These are phyloP conservation scores for Olyra latifolia DNA, from an alignment of 176 grass and related monocot genomes.

Conservation along the genomic window DNA sequence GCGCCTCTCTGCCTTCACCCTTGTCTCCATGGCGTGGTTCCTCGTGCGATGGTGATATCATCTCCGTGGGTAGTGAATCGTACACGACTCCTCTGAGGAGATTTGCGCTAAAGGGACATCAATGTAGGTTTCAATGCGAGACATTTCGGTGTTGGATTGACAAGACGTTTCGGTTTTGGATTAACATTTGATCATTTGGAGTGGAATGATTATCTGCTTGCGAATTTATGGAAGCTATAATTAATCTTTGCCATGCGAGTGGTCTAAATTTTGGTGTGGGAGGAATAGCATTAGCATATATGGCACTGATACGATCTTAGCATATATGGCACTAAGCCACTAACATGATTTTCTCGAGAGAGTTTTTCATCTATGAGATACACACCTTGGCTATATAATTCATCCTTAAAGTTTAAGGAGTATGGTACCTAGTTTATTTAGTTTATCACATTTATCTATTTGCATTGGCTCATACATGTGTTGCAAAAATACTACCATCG, in stretches of 20 bases:
- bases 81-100: not conserved
- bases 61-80: not conserved
- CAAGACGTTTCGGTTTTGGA: slow-evolving; percentile 16
- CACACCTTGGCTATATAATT: not conserved
- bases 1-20: not conserved
- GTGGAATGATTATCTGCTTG: not conserved
- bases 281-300: not conserved
- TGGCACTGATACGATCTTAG: not conserved
- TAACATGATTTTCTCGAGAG: too few relatives aligned
- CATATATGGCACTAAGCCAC: not conserved
- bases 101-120: not conserved
- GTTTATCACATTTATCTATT: not conserved
- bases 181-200: not conserved
- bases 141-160: slow-evolving; percentile 15
- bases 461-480: not conserved
- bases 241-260: not conserved
- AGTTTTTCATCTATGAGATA: not conserved
- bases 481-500: not conserved
- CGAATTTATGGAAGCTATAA: not conserved
- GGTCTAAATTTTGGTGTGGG: not conserved
- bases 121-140: not conserved
- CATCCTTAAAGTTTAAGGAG: not conserved
- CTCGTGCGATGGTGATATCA: not conserved
- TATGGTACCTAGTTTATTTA: not conserved
- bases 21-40: not conserved